Evolutionary conservation across 1,284 basidiomycete genomes (phyloP).

Genomic region (Malassezia yamatoensis): DNA sequence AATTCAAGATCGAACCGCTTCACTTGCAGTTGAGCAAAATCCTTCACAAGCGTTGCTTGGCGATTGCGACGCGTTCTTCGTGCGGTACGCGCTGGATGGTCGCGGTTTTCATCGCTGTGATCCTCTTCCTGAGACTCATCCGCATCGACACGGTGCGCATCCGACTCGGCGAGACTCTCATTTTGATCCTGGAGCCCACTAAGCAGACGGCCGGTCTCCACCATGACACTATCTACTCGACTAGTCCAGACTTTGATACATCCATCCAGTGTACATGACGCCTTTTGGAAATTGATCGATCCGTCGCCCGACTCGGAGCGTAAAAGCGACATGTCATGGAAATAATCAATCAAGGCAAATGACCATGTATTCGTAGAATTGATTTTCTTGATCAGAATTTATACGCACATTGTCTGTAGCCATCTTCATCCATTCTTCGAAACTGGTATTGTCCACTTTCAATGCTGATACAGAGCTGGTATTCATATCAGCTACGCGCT

Average conservation of each 20-base stretch:
- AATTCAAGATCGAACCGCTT: conserved; percentile 69
- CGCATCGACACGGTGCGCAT: conserved; percentile 51
- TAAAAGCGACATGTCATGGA: conserved; percentile 95
- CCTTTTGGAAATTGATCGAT: conserved; percentile 91
- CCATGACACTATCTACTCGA: conserved; percentile 90
- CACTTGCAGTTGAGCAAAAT: conserved; percentile 62
- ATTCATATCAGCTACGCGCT: conserved; percentile 5
- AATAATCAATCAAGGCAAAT: conserved; percentile 96
- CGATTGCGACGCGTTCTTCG: conserved; percentile 54
- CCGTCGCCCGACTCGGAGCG: conserved; percentile 49
- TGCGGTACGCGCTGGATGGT: conserved; percentile 65
- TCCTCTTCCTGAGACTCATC: conserved; percentile 53
- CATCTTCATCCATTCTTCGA: conserved; percentile 99
- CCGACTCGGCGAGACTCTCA: conserved; percentile 50
- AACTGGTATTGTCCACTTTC: conserved; percentile 43
- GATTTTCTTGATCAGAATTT: conserved; percentile 67
- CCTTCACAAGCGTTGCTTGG: conserved; percentile 43
- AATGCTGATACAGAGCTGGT: conserved; percentile 20
- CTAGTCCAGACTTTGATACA: conserved; percentile 99
- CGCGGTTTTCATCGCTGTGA: conserved; percentile 50
- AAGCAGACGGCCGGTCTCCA: conserved; percentile 88
- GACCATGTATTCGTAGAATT: conserved; percentile 96
- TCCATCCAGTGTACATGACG: conserved; percentile 90
- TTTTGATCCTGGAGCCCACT: conserved; percentile 67
- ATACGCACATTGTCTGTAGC: conserved; percentile 84